Evolutionary conservation across 2,329 filamentous ascomycete species (phyloP).

Genomic region (Nothopassalora personata): DNA sequence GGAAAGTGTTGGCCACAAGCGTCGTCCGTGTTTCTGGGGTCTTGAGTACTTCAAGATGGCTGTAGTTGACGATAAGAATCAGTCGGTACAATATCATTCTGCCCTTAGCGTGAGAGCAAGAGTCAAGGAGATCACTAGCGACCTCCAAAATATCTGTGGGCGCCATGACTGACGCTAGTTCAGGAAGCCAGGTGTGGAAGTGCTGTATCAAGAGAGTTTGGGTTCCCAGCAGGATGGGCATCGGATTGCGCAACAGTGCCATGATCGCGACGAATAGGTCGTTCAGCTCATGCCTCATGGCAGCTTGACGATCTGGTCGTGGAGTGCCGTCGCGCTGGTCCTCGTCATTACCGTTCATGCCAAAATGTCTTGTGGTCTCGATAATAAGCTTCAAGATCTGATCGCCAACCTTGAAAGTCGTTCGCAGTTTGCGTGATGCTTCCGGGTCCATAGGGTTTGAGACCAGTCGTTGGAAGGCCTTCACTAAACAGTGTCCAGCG

Average conservation of each 20-base stretch:
- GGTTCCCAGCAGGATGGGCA: conserved; percentile 81
- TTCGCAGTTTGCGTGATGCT: conserved; percentile 74
- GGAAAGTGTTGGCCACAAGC: conserved; percentile 60
- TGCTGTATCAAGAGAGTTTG: conserved; percentile 94
- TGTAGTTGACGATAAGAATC: conserved; percentile 87
- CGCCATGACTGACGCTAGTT: conserved; percentile 69
- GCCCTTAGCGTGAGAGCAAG: conserved; percentile 79
- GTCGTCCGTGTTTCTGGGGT: conserved; percentile 65
- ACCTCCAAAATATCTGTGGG: conserved; percentile 85
- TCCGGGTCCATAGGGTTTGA: conserved; percentile 77
- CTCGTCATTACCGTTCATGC: conserved; percentile 2
- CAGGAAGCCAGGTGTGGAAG: conserved; percentile 95
- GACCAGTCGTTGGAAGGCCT: conserved; percentile 79
- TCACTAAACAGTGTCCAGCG: conserved; percentile 78
- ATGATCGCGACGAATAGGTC: conserved; percentile 88
- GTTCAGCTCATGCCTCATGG: conserved; percentile 77
- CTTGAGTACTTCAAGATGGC: conserved; percentile 73
- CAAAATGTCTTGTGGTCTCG: conserved; percentile 70
- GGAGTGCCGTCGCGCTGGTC: conserved; percentile 8
- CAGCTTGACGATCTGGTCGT: conserved; percentile 45
- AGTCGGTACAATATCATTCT: conserved; percentile 90
- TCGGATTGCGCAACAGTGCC: conserved; percentile 78
- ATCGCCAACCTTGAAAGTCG: conserved; percentile 89
- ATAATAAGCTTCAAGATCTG: conserved; percentile 94
- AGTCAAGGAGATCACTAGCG: conserved; percentile 88